Conservation (phyloP, 23 red algal genomes). For the Gracilaria vermiculophylla region DNA sequence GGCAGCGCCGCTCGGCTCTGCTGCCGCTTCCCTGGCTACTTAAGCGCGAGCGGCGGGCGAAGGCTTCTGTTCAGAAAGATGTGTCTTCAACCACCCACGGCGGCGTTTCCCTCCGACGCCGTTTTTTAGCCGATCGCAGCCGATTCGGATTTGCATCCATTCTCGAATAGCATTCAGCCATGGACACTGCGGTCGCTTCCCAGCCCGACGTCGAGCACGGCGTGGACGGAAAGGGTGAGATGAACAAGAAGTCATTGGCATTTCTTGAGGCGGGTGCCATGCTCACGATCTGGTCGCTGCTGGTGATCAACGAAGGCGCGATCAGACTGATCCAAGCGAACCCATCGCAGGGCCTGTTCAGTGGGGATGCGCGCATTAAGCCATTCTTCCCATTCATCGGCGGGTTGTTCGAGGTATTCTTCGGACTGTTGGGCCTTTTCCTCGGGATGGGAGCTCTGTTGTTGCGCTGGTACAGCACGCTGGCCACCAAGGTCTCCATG, state of each 20-base stretch:
- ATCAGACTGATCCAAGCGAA: constrained; percentile 37
- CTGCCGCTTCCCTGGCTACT: no score
- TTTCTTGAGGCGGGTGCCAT: constrained; percentile 42
- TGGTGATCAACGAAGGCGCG: constrained; percentile 59
- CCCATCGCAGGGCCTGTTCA: constrained; percentile 1
- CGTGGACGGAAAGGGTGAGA: not conserved
- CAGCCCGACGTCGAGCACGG: not conserved
- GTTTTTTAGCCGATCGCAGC: no score
- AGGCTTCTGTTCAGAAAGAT: no score
- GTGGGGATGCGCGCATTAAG: not conserved
- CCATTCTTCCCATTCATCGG: constrained; percentile 34
- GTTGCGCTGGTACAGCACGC: constrained; percentile 32
- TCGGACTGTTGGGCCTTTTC: constrained; percentile 47
- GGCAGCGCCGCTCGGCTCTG: no score
- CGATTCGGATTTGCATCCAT: no score
- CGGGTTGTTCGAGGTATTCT: constrained; percentile 43
- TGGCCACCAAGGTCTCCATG: constrained; percentile 16
- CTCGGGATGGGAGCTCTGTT: constrained; percentile 18
- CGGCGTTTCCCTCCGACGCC: no score
- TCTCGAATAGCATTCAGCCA: not conserved
- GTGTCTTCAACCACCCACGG: no score
- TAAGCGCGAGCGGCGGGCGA: no score
- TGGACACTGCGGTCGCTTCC: not conserved
- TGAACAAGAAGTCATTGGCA: not conserved
- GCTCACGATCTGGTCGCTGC: constrained; percentile 51